Percentiles rank a stretch among this genome's conserved stretches.
Conservation (phyloP, 352 stramenopile species). For the Pythium dissotocum region DNA sequence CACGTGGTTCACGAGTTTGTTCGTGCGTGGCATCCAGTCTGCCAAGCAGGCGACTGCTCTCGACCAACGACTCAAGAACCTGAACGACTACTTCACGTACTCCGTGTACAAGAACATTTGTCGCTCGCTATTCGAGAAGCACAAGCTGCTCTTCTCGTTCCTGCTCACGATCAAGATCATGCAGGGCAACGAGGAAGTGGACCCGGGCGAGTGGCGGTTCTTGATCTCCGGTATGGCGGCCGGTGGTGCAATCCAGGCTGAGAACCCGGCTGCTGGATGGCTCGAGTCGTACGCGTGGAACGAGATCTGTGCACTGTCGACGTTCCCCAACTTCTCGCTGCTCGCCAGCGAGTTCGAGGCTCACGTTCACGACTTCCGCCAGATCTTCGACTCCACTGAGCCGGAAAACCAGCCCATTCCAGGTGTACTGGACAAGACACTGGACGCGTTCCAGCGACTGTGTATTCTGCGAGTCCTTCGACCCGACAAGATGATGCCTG, state of each 20-base stretch:
- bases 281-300: constrained; percentile 79
- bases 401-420: constrained; percentile 78
- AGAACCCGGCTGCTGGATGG: constrained; percentile 55
- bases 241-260: constrained; percentile 36
- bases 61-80: constrained; percentile 74
- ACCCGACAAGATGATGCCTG: constrained; percentile 84
- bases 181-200: constrained; percentile 78
- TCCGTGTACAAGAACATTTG: constrained; percentile 95
- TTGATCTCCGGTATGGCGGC: constrained; percentile 84
- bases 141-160: constrained; percentile 95
- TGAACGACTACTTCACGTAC: constrained; percentile 94
- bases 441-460: constrained; percentile 85
- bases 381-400: constrained; percentile 83
- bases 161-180: constrained; percentile 89
- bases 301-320: constrained; percentile 75
- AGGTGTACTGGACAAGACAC: constrained; percentile 45
- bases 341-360: constrained; percentile 51
- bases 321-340: constrained; percentile 61
- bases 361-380: constrained; percentile 53
- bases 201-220: constrained; percentile 90
- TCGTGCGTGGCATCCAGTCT: constrained; percentile 86
- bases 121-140: constrained; percentile 92
- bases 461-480: constrained; percentile 79
- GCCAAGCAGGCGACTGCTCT: constrained; percentile 70
- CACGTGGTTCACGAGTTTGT: constrained; percentile 92